Conservation (phyloP, 371 early-diverging fungal species). For the Saksenaea vasiformis region DNA sequence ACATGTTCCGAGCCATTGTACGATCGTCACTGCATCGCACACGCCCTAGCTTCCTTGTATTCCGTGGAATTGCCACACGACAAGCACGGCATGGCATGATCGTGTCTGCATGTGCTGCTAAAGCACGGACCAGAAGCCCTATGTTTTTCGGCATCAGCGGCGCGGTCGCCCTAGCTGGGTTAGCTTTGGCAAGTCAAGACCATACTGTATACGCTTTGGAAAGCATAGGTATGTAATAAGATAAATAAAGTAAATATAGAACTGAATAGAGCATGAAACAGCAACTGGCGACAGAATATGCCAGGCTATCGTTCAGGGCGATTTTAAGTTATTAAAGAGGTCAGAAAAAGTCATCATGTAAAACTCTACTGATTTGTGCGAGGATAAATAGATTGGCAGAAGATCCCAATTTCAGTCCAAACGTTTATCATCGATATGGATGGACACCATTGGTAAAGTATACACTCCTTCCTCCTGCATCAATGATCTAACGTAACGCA, state of each 20-base stretch:
- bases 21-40: conserved; percentile 85
- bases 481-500: not conserved
- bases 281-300: conserved; percentile 43
- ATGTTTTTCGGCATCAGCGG: not conserved
- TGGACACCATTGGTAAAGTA: conserved; percentile 53
- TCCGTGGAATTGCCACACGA: conserved; percentile 52
- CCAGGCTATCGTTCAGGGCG: conserved; percentile 47
- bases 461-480: not conserved
- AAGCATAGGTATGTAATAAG: not conserved
- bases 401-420: conserved; percentile 47
- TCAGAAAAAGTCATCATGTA: conserved; percentile 11
- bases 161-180: not conserved
- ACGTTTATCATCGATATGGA: conserved; percentile 47
- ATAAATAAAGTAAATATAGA: not conserved
- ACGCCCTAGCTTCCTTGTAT: conserved; percentile 85
- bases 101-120: not conserved
- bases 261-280: conserved; percentile 6
- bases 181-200: not conserved
- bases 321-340: conserved; percentile 39
- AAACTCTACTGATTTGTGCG: not conserved
- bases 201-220: not conserved
- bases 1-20: not conserved
- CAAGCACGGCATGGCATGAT: not conserved
- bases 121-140: not conserved
- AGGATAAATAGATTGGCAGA: conserved; percentile 35